Percentiles rank a stretch among this genome's conserved stretches.
Evolutionary conservation across 495 filamentous ascomycete genomes (phyloP).

Genomic region (Hyaloscypha variabilis): DNA sequence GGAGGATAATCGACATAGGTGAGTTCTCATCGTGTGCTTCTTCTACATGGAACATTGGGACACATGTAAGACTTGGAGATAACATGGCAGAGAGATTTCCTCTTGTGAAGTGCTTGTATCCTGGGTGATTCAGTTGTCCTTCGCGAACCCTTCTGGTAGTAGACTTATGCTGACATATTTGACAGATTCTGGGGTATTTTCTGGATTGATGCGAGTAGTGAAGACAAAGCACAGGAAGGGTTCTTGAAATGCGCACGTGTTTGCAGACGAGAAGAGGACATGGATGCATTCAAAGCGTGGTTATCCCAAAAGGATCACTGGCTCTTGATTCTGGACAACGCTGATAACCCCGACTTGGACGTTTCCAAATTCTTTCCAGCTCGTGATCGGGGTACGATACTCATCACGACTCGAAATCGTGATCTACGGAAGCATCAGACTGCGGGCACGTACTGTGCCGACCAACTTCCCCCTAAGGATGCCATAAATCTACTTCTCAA

Average conservation of each 20-base stretch:
- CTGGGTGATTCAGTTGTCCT: neutral
- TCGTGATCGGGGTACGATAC: constrained; percentile 37
- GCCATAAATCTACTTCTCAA: constrained; percentile 29
- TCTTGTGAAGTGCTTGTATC: neutral
- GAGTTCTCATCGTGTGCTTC: neutral
- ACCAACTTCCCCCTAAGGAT: constrained; percentile 33
- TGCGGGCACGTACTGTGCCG: constrained; percentile 34
- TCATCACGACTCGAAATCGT: constrained; percentile 47
- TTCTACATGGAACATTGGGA: neutral
- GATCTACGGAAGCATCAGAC: constrained; percentile 35
- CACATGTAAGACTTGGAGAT: too few relatives aligned
- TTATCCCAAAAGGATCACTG: constrained; percentile 31
- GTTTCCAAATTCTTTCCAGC: constrained; percentile 39
- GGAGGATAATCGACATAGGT: neutral
- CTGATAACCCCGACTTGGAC: constrained; percentile 43
- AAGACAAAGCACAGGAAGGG: constrained; percentile 32
- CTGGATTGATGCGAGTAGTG: constrained; percentile 44
- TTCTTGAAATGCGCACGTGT: constrained; percentile 32
- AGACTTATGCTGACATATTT: neutral
- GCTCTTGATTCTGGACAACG: constrained; percentile 52
- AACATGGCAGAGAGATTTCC: neutral
- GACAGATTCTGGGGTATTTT: constrained; percentile 48
- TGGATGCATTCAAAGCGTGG: neutral
- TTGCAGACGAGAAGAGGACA: constrained; percentile 26
- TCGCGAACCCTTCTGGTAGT: neutral